Evolutionary conservation across 352 stramenopile genomes (phyloP).

Genomic region (Elongisporangium prolatum): DNA sequence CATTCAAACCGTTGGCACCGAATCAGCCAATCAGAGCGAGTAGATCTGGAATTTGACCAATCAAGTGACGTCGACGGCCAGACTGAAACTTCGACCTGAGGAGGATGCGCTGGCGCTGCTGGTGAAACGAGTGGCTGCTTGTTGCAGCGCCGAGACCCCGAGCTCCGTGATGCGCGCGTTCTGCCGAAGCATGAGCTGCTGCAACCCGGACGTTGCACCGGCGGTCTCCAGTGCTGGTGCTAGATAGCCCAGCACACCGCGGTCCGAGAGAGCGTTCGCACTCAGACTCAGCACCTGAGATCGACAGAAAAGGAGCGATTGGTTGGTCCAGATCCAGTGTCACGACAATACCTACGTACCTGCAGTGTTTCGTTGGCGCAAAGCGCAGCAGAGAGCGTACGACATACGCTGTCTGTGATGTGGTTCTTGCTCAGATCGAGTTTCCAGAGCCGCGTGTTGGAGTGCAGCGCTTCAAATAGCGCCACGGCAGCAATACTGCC

Average conservation of each 20-base stretch:
- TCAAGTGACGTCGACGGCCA: constrained; percentile 2
- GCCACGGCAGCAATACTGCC: constrained; percentile 43
- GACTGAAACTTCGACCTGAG: constrained; percentile 3
- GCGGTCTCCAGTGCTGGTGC: constrained; percentile 34
- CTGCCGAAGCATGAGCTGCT: constrained; percentile 46
- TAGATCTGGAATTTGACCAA: constrained; percentile 2
- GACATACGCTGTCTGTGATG: constrained; percentile 46
- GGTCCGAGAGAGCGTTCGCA: constrained; percentile 53
- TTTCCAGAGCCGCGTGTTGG: constrained; percentile 60
- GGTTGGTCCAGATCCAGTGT: neutral
- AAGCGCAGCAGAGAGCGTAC: constrained; percentile 28
- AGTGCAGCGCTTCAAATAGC: constrained; percentile 38
- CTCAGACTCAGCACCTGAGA: constrained; percentile 41
- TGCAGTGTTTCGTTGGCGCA: constrained; percentile 26
- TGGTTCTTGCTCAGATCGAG: constrained; percentile 69
- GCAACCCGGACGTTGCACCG: constrained; percentile 17
- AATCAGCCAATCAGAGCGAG: constrained; percentile 19
- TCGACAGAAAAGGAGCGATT: neutral
- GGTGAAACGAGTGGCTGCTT: constrained; percentile 22
- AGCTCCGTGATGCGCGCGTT: constrained; percentile 36
- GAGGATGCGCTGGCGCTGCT: constrained; percentile 14
- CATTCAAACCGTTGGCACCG: constrained; percentile 29
- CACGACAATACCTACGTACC: constrained; percentile 6
- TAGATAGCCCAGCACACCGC: constrained; percentile 40
- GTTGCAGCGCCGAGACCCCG: constrained; percentile 18